A percentile compares a stretch with the other conserved stretches of the same genome.
phyloP scores from a whole-genome alignment of 2,329 filamentous ascomycete species.

The Paraphoma chrysanthemicola region DNA sequence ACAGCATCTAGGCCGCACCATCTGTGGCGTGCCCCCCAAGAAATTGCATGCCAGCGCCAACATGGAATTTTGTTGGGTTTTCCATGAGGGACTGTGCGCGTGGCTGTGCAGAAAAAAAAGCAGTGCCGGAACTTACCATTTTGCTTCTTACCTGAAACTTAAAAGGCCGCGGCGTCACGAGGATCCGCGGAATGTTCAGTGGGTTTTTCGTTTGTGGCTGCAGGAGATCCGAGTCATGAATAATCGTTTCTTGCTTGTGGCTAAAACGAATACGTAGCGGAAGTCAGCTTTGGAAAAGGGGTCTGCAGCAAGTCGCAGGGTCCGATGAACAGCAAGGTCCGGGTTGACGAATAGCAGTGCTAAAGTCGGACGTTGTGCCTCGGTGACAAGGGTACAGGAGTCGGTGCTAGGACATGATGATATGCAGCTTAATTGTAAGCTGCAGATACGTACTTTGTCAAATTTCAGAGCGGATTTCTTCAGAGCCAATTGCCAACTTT shows the following conservation, averaged over 20 bases:
- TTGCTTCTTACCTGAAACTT: too few relatives aligned
- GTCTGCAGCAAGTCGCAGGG: background rate
- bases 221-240: too few relatives aligned
- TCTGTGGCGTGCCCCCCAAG: background rate
- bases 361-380: background rate
- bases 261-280: too few relatives aligned
- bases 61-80: background rate
- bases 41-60: background rate
- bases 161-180: too few relatives aligned
- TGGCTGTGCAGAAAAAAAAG: background rate
- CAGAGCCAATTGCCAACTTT: conserved; percentile 1
- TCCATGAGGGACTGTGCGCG: background rate
- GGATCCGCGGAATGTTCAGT: too few relatives aligned
- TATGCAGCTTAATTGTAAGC: background rate
- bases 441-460: background rate
- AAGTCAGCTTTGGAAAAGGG: too few relatives aligned
- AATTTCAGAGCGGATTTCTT: background rate
- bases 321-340: background rate
- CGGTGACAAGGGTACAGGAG: background rate
- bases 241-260: too few relatives aligned
- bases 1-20: background rate
- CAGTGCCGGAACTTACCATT: background rate
- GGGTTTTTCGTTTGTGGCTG: too few relatives aligned
- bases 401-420: background rate
- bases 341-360: background rate